Evolutionary conservation across 148 eudicot genomes (phyloP).

Genomic region (Amaranthus hypochondriacus): DNA sequence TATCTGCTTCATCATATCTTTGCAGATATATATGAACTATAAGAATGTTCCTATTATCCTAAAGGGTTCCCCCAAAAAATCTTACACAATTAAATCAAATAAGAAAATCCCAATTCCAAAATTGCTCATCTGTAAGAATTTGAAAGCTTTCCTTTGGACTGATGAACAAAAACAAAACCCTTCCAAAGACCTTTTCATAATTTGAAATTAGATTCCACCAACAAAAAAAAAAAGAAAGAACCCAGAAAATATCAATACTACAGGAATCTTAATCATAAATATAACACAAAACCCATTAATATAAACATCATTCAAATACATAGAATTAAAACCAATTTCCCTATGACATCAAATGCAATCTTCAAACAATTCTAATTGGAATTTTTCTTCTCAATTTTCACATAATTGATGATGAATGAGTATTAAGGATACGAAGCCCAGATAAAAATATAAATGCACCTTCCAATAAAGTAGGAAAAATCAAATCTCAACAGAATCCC

Average conservation of each 20-base stretch:
- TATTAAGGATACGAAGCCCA: conserved; percentile 15
- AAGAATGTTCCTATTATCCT: conserved; percentile 18
- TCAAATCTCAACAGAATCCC: conserved; percentile 4
- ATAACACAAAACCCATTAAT: background rate
- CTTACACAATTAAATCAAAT: conserved; percentile 21
- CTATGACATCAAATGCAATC: background rate
- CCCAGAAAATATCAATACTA: background rate
- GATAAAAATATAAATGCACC: background rate
- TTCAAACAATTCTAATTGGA: background rate
- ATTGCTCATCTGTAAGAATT: conserved; percentile 14
- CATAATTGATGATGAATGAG: background rate
- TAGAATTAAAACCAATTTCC: conserved; percentile 7
- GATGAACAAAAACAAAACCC: conserved; percentile 12
- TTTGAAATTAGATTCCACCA: conserved; percentile 10
- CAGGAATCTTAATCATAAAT: background rate
- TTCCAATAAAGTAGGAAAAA: conserved; percentile 1
- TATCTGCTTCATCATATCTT: conserved; percentile 71
- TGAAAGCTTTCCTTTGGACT: conserved; percentile 1
- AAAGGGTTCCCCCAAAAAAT: conserved; percentile 15
- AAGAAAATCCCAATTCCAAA: conserved; percentile 30
- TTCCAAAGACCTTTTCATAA: background rate
- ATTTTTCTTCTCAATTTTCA: background rate
- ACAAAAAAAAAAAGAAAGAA: conserved; percentile 4
- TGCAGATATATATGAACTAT: background rate
- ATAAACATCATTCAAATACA: conserved; percentile 13